These are phyloP conservation scores for Trypanosomatidae sp. DNA, from an alignment of 208 protist genomes.

Conservation along the genomic window DNA sequence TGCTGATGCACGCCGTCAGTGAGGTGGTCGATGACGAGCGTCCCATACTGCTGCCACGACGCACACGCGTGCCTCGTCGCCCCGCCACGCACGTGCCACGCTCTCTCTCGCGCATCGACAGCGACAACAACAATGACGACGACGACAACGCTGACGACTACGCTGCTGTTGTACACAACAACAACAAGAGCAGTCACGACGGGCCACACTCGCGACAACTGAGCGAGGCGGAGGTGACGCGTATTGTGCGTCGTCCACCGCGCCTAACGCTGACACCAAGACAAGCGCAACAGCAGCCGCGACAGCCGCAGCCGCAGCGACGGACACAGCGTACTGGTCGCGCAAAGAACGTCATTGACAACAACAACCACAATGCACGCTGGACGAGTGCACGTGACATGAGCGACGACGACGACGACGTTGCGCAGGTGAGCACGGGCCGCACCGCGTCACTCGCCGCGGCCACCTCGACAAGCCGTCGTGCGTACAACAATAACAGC, in stretches of 20 bases:
- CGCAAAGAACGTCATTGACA: too few species aligned
- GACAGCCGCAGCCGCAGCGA: not conserved
- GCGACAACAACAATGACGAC: conserved; percentile 17
- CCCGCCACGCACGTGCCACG: conserved; percentile 14
- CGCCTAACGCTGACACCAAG: too few species aligned
- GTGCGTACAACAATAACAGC: not conserved
- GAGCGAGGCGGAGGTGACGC: too few species aligned
- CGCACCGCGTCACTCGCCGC: too few species aligned
- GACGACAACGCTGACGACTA: not conserved
- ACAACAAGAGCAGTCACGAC: not conserved
- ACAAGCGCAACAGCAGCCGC: not conserved
- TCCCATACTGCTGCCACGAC: conserved; percentile 55
- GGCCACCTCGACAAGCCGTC: too few species aligned
- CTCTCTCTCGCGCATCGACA: conserved; percentile 43
- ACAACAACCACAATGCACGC: too few species aligned
- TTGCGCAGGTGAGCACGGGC: too few species aligned
- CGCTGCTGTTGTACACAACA: not conserved
- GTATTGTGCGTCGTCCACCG: too few species aligned
- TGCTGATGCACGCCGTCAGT: conserved; percentile 33
- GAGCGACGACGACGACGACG: too few species aligned
- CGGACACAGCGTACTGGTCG: not conserved
- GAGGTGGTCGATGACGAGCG: conserved; percentile 20
- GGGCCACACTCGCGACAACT: too few species aligned
- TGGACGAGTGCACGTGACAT: too few species aligned
- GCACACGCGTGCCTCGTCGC: too few species aligned